phyloP scores from a whole-genome alignment of 225 moss, liverwort and hornwort species.

The Marchantia paleacea region DNA sequence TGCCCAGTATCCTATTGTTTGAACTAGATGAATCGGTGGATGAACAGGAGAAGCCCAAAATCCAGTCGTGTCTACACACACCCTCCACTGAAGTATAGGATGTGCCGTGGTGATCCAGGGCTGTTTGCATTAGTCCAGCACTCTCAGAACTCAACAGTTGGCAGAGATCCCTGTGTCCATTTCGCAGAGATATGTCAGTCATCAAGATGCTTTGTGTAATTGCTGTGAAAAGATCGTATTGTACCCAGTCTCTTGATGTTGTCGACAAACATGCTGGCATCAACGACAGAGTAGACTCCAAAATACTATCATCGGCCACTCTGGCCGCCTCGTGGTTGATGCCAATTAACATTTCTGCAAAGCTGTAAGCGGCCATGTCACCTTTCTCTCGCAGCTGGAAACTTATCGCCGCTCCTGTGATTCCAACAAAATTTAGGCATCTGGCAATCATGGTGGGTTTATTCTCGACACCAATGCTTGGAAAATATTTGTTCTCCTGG shows the following conservation, averaged over 20 bases:
- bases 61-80: background rate
- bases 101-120: background rate
- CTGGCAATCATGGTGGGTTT: background rate
- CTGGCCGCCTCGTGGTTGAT: background rate
- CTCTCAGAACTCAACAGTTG: background rate
- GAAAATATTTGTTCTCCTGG: background rate
- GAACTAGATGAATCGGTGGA: background rate
- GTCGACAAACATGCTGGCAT: background rate
- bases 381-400: background rate
- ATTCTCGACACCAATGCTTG: background rate
- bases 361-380: background rate
- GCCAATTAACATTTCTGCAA: background rate
- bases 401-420: background rate
- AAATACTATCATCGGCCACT: background rate
- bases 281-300: background rate
- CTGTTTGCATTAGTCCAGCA: background rate
- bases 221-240: background rate
- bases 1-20: background rate
- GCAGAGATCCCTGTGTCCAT: background rate
- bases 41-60: background rate
- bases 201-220: background rate
- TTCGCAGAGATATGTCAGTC: background rate
- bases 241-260: background rate
- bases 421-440: background rate
- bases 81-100: background rate